Base-by-base conservation (phyloP, 768 basidiomycete species). In the Suillus sp. region DNA sequence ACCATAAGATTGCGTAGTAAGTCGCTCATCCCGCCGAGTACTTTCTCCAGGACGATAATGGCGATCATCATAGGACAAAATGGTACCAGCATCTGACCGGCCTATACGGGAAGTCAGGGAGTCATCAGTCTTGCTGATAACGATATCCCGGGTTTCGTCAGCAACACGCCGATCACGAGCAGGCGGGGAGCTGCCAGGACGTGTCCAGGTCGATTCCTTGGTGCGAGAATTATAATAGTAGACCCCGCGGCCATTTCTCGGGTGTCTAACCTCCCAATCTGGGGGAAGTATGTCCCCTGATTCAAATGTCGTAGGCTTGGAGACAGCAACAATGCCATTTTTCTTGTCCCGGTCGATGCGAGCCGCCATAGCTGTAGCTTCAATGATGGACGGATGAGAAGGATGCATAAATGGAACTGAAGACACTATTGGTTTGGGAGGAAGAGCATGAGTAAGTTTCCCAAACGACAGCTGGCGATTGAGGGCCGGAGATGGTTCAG, bases 151-250 rank as follows among this genome's bases (percentile, higher is more conserved):
- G 30, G 57, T 30, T 54, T 72, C 71, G 47, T 78, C 71, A 45
- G 54, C 38, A 57, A 43, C 35, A 66, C 65, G 69, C 32, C 63
- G 62, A 50, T 72, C 76, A 35, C 69, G 73, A 62, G 59, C 65
- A 56, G 67, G 60, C 27, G 67, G 42, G 63, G 69, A 67, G 67
- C 71, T 75, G 69, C 78, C 77, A 62, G 86, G 87, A 63, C 78
- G 78, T 51, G 73, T 77, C 89, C 89, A 89, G 3, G 84, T 85
- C 25, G 84, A 83, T 70, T 84, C 77, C 56, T 82, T 72, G 7
- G 87, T 88, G 65, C 78, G 79, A 51, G 71, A 69, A 66, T 89
- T 89, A 67, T 86, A 88, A 67, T 84, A 89, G 67, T 89, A 88
- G 4, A 72, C 69, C 22, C 80, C 79, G 20, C 75, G 75, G 11